Evolutionary conservation across 202 grass and related monocot genomes (phyloP).

Genomic region (Zizania palustris): DNA sequence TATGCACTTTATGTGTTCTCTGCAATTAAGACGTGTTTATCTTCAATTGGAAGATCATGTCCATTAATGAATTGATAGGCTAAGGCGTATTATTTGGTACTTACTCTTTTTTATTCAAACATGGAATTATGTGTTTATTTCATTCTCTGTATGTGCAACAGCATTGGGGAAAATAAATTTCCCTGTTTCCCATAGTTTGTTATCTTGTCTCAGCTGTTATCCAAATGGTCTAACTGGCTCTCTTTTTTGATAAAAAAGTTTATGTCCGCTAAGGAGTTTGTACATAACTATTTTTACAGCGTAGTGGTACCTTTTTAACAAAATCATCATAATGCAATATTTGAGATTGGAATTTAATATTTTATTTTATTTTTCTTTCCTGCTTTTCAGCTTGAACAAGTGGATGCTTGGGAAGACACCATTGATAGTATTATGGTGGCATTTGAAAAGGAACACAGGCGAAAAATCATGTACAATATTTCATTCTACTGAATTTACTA

Average conservation of each 20-base stretch:
- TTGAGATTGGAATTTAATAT: not conserved
- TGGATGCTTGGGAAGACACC: slow-evolving; percentile 58
- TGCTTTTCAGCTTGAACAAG: slow-evolving; percentile 52
- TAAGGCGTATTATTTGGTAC: not conserved
- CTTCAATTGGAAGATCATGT: not conserved
- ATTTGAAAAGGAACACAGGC: slow-evolving; percentile 64
- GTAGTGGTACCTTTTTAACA: not conserved
- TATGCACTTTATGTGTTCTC: not conserved
- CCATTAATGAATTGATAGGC: not conserved
- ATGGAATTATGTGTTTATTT: not conserved
- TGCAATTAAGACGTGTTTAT: not conserved
- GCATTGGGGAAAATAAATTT: not conserved
- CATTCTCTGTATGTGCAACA: not conserved
- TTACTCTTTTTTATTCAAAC: not conserved
- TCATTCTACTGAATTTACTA: slow-evolving; percentile 47
- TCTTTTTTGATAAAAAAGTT: not conserved
- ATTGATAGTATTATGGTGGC: slow-evolving; percentile 54
- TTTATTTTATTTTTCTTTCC: not conserved
- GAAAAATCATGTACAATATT: slow-evolving; percentile 50
- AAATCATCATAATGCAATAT: not conserved
- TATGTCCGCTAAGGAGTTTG: not conserved
- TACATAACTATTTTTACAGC: not conserved
- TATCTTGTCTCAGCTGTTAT: not conserved
- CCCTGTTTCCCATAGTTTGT: not conserved
- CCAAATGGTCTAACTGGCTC: not conserved